These are phyloP conservation scores for Pleurotus sapidus DNA, from an alignment of 768 basidiomycete species.

Conservation along the genomic window DNA sequence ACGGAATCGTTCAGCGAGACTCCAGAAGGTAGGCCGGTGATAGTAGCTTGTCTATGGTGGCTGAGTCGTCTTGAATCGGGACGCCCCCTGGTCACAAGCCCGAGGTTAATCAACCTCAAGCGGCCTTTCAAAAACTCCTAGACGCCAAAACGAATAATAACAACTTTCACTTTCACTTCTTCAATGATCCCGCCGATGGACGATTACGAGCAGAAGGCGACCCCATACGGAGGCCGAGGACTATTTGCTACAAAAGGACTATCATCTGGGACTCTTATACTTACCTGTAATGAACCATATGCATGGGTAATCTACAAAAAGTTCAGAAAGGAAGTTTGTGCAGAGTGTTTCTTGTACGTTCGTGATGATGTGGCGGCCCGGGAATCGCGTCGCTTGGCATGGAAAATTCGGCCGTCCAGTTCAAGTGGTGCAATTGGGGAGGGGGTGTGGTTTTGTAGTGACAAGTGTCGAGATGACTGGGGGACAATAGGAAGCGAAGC, in stretches of 20 bases:
- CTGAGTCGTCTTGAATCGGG: too few relatives aligned
- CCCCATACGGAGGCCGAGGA: constrained; percentile 50
- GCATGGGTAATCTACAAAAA: constrained; percentile 56
- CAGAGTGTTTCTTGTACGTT: constrained; percentile 58
- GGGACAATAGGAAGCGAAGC: constrained; percentile 27
- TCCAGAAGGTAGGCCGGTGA: too few relatives aligned
- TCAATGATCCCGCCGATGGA: too few relatives aligned
- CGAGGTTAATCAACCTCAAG: too few relatives aligned
- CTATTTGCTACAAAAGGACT: constrained; percentile 44
- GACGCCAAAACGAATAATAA: not conserved
- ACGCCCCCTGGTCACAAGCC: too few relatives aligned
- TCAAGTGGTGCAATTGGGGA: constrained; percentile 15
- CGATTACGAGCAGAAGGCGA: constrained; percentile 19
- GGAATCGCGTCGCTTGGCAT: constrained; percentile 30
- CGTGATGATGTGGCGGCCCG: constrained; percentile 36
- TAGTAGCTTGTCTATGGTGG: too few relatives aligned
- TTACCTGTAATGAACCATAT: constrained; percentile 47
- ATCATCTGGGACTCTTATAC: constrained; percentile 39
- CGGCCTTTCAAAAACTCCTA: too few relatives aligned
- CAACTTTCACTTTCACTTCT: too few relatives aligned
- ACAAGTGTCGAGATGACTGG: constrained; percentile 45
- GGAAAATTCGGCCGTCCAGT: constrained; percentile 34
- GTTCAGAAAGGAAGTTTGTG: constrained; percentile 67
- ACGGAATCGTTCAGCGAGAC: too few relatives aligned
- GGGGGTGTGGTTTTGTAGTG: constrained; percentile 58